Evolutionary conservation across 768 basidiomycete species (phyloP), one percentile per base, ranked within the genome.

Genomic region (Russula sp.): DNA sequence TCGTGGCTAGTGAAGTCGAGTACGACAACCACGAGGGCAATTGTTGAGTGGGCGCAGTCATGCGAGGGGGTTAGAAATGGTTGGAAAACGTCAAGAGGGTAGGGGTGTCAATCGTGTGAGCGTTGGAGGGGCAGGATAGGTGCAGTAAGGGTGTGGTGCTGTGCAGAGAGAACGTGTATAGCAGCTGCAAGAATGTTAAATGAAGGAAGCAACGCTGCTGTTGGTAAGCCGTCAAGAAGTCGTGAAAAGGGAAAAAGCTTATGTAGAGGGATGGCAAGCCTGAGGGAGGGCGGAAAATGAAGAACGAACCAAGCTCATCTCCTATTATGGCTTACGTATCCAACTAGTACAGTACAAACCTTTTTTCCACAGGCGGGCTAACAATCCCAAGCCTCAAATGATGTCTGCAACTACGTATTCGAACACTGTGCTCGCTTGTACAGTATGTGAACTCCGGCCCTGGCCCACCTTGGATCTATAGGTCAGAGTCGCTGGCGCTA

Each of bases 1-100:
- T 27, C 7, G 82, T 83, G 54, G 84, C 71, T 37, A 82, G 74
- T 18, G 82, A 77, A 37, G 80, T 77, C n/a, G 77, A 76, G 37
- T 80, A 76, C 1, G 87, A 83, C 66, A 91, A 76, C 90, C 90
- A 92, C 39, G 89, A 77, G 51, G 90, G 90, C 55, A 84, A 79
- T 63, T 78, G 75, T 72, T 91, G 90, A 4, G 86, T 82, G 31
- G 82, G 84, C 68, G 78, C 78, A 61, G 82, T 72, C 86, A 86
- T 87, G 54, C 50, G 14, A 44, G 18, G 34, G 10, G 34, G 44
- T 10, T 52, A 4, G 14, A 16, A 39, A 49, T 31, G 40, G 47
- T 48, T 18, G 20, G 14, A 13, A 45, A 27, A 27, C 22, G 22
- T 27, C 22, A 27, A 27, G 22, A 27, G 22, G 22, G 22, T 27